These are phyloP conservation scores for Beauveria caledonica DNA, from an alignment of 2,329 filamentous ascomycete species.

Conservation along the genomic window DNA sequence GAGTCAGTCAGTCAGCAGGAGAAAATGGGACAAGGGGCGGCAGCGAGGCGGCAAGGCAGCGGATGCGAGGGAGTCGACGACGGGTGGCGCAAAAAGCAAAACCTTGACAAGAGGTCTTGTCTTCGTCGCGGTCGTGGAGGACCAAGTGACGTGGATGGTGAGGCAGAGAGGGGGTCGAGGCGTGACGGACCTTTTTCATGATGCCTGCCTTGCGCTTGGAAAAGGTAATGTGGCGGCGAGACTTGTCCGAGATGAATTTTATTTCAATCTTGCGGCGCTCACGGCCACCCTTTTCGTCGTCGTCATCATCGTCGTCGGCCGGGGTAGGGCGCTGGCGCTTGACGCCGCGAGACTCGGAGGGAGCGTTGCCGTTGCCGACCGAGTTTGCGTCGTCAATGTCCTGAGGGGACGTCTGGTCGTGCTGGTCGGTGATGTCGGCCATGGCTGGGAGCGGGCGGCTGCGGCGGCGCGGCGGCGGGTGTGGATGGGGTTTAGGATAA, in stretches of 20 bases:
- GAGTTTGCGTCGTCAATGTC: constrained; percentile 65
- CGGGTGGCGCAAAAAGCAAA: background rate
- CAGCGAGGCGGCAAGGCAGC: background rate
- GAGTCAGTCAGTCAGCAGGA: constrained; percentile 11
- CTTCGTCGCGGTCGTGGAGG: background rate
- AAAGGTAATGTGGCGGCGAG: constrained; percentile 97
- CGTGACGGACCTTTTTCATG: constrained; percentile 90
- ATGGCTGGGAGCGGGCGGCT: constrained; percentile 35
- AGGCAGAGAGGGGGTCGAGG: background rate
- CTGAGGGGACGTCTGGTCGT: constrained; percentile 66
- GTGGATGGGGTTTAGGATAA: constrained; percentile 10
- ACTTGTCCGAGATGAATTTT: constrained; percentile 99
- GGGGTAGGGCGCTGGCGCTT: constrained; percentile 80
- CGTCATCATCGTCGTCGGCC: constrained; percentile 91
- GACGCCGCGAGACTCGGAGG: constrained; percentile 67
- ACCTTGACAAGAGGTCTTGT: background rate
- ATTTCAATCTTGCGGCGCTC: constrained; percentile 99
- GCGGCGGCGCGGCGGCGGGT: constrained; percentile 3
- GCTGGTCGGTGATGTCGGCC: constrained; percentile 73
- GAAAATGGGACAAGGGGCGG: constrained; percentile 11
- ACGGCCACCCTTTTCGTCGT: constrained; percentile 94
- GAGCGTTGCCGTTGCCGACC: constrained; percentile 64
- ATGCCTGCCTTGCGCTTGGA: constrained; percentile 99
- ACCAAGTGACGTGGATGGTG: background rate
- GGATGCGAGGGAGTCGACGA: constrained; percentile 3